phyloP scores from a whole-genome alignment of 176 grass and related monocot species.

The Metroxylon sagu region DNA sequence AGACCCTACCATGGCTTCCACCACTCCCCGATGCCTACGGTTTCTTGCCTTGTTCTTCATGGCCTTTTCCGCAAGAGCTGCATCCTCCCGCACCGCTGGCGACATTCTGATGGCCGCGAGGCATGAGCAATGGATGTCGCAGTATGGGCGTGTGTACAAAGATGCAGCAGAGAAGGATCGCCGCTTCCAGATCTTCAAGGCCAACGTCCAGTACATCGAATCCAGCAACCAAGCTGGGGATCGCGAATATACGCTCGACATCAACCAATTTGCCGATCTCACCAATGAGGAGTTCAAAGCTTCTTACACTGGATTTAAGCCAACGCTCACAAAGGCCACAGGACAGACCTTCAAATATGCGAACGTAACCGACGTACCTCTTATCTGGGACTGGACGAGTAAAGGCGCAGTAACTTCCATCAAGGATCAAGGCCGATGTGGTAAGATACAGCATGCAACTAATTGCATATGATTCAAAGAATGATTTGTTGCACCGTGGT shows the following conservation, averaged over 20 bases:
- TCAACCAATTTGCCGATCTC: not conserved
- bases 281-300: not conserved
- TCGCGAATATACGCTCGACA: not conserved
- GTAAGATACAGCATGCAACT: too few species aligned
- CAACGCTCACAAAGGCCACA: too few species aligned
- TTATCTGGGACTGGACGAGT: not conserved
- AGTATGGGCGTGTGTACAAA: not conserved
- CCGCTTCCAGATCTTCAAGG: not conserved
- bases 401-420: too few species aligned
- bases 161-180: not conserved
- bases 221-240: not conserved
- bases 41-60: too few species aligned
- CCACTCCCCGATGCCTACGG: too few species aligned
- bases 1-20: too few species aligned
- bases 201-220: not conserved
- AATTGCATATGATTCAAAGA: too few species aligned
- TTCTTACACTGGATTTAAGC: not conserved
- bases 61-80: too few species aligned
- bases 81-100: too few species aligned
- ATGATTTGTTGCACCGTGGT: too few species aligned
- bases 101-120: too few species aligned
- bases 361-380: constrained; percentile 11
- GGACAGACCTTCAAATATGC: not conserved
- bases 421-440: too few species aligned
- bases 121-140: not conserved